Evolutionary conservation across 2,329 filamentous ascomycete genomes (phyloP), one percentile per base, ranked within the genome.

Genomic region (Calonectria pauciramosa): DNA sequence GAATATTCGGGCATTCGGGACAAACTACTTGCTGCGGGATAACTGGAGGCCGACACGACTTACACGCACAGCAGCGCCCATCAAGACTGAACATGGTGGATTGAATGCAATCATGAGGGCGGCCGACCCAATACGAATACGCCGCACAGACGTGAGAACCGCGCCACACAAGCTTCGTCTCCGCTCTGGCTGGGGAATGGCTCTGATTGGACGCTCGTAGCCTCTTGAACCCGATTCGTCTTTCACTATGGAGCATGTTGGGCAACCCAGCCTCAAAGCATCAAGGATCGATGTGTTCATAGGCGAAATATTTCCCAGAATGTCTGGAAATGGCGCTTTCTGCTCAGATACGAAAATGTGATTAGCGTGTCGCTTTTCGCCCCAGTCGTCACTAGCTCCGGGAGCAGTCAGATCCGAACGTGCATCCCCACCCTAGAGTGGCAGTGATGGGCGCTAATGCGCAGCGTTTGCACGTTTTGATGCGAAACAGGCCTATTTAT

Each of bases 91-190:
- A 47, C 44, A 13, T 47, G 44, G 44, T 47, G n/a, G n/a, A 23
- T 11, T 47, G 44, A 47, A n/a, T 47, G 44, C n/a, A 8, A 44
- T 44, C 18, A 44, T 47, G 44, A 47, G n/a, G 32, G 56, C 56
- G 56, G 56, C 56, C 56, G 56, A 20, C 56, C 14, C 56, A 18
- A 63, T 28, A 63, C 56, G 56, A 63, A 63, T 60, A 63, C 56
- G 51, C 16, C 13, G 51, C 26, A 32, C 28, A 10, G 14, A 23
- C 44, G 32, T 32, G 51, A 32, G 8, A 3, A 26, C 26, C 16
- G 49, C 23, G 23, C 23, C 26, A n/a, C n/a, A 38, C 36, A 63
- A 2, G 16, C 14, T 9, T 2, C 5, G 26, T 63, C 13, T 16
- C 34, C 36, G 41, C 32, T 41, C 5, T 10, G 14, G 20, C 23